Evolutionary conservation across 2,329 filamentous ascomycete genomes (phyloP).

Genomic region (Diaporthe eres): DNA sequence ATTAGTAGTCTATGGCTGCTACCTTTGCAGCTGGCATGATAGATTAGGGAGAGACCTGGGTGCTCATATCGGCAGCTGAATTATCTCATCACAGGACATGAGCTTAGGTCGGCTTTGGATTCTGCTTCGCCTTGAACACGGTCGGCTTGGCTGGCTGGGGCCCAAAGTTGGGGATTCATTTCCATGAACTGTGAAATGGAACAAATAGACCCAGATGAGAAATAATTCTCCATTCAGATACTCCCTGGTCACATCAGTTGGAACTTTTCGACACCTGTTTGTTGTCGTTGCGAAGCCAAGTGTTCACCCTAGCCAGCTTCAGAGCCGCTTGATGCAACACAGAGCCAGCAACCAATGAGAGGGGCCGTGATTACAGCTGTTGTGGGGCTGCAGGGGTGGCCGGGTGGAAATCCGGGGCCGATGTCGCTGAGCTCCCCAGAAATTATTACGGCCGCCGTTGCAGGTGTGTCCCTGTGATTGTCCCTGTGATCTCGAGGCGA

Average conservation of each 20-base stretch:
- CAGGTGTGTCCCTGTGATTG: constrained; percentile 48
- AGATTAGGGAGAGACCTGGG: background rate
- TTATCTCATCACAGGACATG: background rate
- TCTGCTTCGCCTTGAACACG: background rate
- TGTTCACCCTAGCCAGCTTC: background rate
- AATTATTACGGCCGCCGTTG: constrained; percentile 22
- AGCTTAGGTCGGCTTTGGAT: background rate
- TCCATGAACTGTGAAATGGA: background rate
- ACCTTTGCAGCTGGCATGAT: background rate
- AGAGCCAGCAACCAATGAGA: background rate
- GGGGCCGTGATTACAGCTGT: constrained; percentile 3
- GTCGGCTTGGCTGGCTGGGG: background rate
- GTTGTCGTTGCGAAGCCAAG: background rate
- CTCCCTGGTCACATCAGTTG: background rate
- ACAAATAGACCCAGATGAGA: background rate
- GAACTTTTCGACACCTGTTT: background rate
- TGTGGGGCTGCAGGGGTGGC: constrained; percentile 8
- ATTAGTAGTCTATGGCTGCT: background rate
- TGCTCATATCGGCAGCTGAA: too few species aligned
- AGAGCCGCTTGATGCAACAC: constrained; percentile 29
- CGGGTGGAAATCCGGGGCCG: constrained; percentile 34
- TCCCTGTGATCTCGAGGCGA: constrained; percentile 49
- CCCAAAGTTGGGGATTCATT: background rate
- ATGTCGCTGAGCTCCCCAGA: constrained; percentile 38
- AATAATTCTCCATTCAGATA: background rate